Base-by-base conservation (phyloP, 2,329 filamentous ascomycete genomes). In the Phialophora chinensis region DNA sequence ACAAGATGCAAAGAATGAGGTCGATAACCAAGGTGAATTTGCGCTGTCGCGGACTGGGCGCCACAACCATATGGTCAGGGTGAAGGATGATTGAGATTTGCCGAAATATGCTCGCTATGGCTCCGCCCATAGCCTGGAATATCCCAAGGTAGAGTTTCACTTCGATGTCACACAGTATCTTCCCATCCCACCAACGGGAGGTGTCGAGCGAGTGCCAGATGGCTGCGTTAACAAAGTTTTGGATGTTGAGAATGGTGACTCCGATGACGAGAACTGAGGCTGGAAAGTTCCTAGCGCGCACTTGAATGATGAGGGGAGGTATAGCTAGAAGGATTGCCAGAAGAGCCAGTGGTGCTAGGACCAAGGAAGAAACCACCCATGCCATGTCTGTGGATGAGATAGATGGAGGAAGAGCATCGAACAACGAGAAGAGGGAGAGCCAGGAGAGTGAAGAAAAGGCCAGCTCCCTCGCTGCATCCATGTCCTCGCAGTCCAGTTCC, bases 141-240 rank as follows among this genome's bases (percentile, higher is more conserved):
- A 81, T 77, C 3, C 84, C 86, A 27, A 85, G 79, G 66, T 84
- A 81, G 38, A 91, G 72, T 68, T 88, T 87, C 62, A 84, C 80
- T 71, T 90, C 82, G 57, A 91, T 78, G 74, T 91, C 89, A 76
- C 89, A 91, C 65, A 89, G 83, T 2, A 82, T 83, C 4, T 75
- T 73, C 4, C 89, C 89, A 65, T 83, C 76, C 82, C 83, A 91
- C 83, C 85, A 87, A 5, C 77, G 74, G 0, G 73, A 44, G 12
- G 84, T 72, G 69, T 89, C 79, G 69, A 89, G 86, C 7, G 80
- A 84, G 0, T 84, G 83, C 89, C 89, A 91, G 67, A 90, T 83
- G 58, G 89, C 74, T 1, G 87, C 80, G 73, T 91, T 91, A 79
- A 87, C 76, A 68, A 87, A 81, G 69, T 82, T 85, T 74, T 85